Percentiles rank a stretch among this genome's conserved stretches.
phyloP scores from a whole-genome alignment of 2,329 filamentous ascomycete genomes.

The Monosporascus ibericus region DNA sequence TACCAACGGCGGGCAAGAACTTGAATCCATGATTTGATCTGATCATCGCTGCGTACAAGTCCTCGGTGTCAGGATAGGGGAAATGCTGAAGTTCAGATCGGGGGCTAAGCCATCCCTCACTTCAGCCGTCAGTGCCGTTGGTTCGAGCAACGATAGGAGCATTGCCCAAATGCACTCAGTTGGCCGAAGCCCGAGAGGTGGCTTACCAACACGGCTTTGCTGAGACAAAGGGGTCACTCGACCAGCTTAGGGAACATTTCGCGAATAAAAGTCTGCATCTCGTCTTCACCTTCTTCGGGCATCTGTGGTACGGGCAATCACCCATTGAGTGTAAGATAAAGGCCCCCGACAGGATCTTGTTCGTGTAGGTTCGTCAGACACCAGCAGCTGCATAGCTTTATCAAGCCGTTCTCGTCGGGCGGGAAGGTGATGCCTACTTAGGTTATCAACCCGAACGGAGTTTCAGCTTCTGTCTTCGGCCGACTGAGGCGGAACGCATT shows the following conservation, averaged over 20 bases:
- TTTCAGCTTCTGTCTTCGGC: no score
- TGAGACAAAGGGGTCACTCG: constrained; percentile 37
- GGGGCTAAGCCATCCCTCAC: constrained; percentile 24
- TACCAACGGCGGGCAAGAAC: constrained; percentile 43
- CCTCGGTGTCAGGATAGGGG: constrained; percentile 11
- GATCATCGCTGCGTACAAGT: constrained; percentile 41
- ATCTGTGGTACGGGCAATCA: constrained; percentile 26
- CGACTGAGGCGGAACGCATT: no score
- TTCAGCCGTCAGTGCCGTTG: neutral
- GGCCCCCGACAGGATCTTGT: constrained; percentile 10
- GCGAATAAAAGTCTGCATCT: constrained; percentile 42
- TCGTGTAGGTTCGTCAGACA: constrained; percentile 42
- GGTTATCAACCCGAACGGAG: no score
- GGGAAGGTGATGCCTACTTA: constrained; percentile 43
- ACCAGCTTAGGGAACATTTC: constrained; percentile 44
- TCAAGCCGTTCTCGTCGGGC: constrained; percentile 37
- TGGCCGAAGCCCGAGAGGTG: no score
- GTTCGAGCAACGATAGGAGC: neutral
- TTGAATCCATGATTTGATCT: constrained; percentile 44
- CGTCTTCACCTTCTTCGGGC: constrained; percentile 44
- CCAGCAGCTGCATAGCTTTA: constrained; percentile 50
- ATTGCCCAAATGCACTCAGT: no score
- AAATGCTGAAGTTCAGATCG: constrained; percentile 21
- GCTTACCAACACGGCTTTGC: constrained; percentile 51
- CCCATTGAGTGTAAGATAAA: constrained; percentile 15